These are phyloP conservation scores for Mariannaea elegans DNA, from an alignment of 2,329 filamentous ascomycete species.

Conservation along the genomic window DNA sequence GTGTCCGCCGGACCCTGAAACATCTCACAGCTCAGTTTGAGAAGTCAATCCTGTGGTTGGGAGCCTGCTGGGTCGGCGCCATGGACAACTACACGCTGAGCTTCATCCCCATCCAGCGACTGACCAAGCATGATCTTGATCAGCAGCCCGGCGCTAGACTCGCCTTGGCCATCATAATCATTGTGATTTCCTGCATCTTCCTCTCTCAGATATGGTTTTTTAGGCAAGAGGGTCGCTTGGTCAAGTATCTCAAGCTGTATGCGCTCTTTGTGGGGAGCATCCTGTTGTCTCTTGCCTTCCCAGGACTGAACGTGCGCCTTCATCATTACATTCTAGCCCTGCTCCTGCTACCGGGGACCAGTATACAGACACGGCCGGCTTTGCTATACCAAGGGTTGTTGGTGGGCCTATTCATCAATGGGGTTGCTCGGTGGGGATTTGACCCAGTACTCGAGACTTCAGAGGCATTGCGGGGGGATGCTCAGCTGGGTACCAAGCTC, in stretches of 20 bases:
- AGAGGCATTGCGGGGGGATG: constrained; percentile 73
- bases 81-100: constrained; percentile 96
- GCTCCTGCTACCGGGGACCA: constrained; percentile 86
- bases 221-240: constrained; percentile 82
- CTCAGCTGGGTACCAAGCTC: constrained; percentile 68
- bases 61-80: constrained; percentile 88
- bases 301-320: constrained; percentile 83
- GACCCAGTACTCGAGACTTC: constrained; percentile 88
- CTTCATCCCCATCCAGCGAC: constrained; percentile 89
- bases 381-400: constrained; percentile 90
- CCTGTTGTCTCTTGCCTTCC: constrained; percentile 74
- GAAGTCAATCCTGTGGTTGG: constrained; percentile 90
- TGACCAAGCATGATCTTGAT: constrained; percentile 89
- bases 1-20: constrained; percentile 73
- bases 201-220: constrained; percentile 85
- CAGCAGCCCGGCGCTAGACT: constrained; percentile 89
- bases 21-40: constrained; percentile 85
- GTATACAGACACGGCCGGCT: constrained; percentile 84
- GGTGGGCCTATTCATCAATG: constrained; percentile 89
- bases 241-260: constrained; percentile 82
- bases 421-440: constrained; percentile 93
- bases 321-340: constrained; percentile 95
- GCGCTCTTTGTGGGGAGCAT: constrained; percentile 72
- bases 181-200: constrained; percentile 73
- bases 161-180: constrained; percentile 81